These are phyloP conservation scores for Heliosperma pusillum DNA, from an alignment of 148 eudicot species.

Conservation along the genomic window DNA sequence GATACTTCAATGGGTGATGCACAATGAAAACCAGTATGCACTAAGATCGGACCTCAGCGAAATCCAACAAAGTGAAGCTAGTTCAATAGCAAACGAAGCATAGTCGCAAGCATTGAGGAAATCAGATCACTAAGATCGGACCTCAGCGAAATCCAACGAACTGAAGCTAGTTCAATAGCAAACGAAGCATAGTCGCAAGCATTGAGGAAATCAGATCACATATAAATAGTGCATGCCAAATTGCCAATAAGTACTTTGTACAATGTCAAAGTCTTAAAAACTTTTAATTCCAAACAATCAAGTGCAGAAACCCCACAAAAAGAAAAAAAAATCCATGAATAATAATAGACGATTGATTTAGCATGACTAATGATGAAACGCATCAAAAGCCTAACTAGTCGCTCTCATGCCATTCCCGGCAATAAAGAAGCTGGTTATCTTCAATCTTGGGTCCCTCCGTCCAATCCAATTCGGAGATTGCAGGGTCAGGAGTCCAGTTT, in stretches of 20 bases:
- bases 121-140: not conserved
- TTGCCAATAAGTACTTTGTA: not conserved
- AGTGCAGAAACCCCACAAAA: not conserved
- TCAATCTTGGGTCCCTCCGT: constrained; percentile 24
- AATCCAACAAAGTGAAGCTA: not conserved
- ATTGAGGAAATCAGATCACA: not conserved
- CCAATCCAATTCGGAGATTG: constrained; percentile 23
- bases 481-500: constrained; percentile 13
- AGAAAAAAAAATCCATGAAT: not conserved
- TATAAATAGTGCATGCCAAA: not conserved
- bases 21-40: no score
- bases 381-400: constrained; percentile 24
- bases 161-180: not conserved
- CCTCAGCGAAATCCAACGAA: not conserved
- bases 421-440: constrained; percentile 11
- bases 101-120: not conserved
- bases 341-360: constrained; percentile 13
- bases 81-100: not conserved
- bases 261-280: not conserved
- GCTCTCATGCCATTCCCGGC: constrained; percentile 26
- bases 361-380: constrained; percentile 21
- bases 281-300: not conserved
- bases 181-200: not conserved
- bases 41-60: not conserved
- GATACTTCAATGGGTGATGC: no score